phyloP scores from a whole-genome alignment of 331 rosid genomes.

The Pyrus hybrid region DNA sequence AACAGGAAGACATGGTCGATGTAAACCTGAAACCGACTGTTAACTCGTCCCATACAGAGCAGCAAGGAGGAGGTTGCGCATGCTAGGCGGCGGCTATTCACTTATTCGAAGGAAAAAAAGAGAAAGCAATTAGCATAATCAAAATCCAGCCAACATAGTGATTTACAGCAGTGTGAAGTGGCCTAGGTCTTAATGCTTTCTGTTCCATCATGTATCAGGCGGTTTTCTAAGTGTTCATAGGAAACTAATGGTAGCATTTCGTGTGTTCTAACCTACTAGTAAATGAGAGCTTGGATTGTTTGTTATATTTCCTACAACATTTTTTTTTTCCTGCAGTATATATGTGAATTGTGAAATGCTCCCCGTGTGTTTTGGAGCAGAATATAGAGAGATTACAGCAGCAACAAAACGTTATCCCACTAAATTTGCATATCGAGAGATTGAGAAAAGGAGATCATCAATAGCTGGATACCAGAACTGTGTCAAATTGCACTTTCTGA shows the following conservation, averaged over 20 bases:
- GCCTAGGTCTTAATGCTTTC: constrained; percentile 17
- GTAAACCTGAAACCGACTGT: constrained; percentile 79
- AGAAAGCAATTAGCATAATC: constrained; percentile 7
- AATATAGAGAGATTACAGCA: too few relatives aligned
- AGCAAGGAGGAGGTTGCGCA: constrained; percentile 91
- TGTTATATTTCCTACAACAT: constrained; percentile 13
- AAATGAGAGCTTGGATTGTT: constrained; percentile 7
- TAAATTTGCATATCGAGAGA: too few relatives aligned
- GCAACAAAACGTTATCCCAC: too few relatives aligned
- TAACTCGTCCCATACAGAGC: constrained; percentile 67
- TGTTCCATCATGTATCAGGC: constrained; percentile 21
- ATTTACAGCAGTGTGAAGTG: constrained; percentile 10
- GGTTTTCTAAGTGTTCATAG: constrained; percentile 5
- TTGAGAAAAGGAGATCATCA: too few relatives aligned
- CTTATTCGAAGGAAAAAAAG: constrained; percentile 12
- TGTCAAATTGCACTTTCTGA: too few relatives aligned
- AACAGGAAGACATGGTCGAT: constrained; percentile 96
- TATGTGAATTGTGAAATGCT: neutral
- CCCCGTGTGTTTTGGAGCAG: neutral
- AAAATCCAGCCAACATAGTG: constrained; percentile 11
- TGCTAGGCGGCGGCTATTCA: constrained; percentile 50
- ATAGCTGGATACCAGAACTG: too few relatives aligned
- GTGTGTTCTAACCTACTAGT: constrained; percentile 19
- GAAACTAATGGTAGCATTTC: constrained; percentile 18
- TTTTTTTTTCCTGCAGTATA: neutral